Conservation (phyloP, 2,329 filamentous ascomycete genomes). For the Nothopassalora personata region DNA sequence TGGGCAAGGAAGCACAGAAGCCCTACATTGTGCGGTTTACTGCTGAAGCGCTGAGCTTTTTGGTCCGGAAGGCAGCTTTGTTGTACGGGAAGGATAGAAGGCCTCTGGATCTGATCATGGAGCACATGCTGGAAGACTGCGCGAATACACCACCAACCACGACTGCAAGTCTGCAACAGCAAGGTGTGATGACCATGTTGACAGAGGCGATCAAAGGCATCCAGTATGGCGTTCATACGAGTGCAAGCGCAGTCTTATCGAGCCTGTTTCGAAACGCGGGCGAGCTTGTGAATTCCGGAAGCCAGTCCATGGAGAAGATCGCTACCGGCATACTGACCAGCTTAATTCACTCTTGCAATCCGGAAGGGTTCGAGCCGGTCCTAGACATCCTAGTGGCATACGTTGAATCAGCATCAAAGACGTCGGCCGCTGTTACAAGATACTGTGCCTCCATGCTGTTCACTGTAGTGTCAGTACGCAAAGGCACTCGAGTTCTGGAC, state of each 20-base stretch:
- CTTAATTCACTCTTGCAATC: constrained; percentile 73
- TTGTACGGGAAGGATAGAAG: constrained; percentile 66
- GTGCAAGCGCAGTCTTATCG: constrained; percentile 49
- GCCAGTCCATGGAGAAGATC: constrained; percentile 45
- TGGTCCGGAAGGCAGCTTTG: constrained; percentile 81
- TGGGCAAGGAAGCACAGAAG: constrained; percentile 77
- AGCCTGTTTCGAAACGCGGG: constrained; percentile 40
- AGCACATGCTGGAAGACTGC: constrained; percentile 67
- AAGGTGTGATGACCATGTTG: constrained; percentile 88
- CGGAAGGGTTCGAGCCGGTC: constrained; percentile 66
- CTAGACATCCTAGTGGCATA: constrained; percentile 57
- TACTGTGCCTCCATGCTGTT: constrained; percentile 54
- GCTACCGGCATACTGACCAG: constrained; percentile 73
- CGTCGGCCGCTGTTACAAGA: constrained; percentile 38
- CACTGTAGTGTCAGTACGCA: constrained; percentile 70
- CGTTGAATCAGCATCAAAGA: constrained; percentile 32
- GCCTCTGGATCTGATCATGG: constrained; percentile 65
- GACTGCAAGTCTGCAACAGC: constrained; percentile 58
- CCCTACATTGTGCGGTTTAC: constrained; percentile 86
- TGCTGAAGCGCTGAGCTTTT: constrained; percentile 89
- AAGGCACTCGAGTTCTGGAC: constrained; percentile 65
- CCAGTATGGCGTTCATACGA: constrained; percentile 54
- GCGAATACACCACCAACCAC: constrained; percentile 46
- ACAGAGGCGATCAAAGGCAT: constrained; percentile 69
- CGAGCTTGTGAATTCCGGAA: constrained; percentile 17